These are phyloP conservation scores for Moringa oleifera DNA, from an alignment of 345 rosid genomes.

Conservation along the genomic window DNA sequence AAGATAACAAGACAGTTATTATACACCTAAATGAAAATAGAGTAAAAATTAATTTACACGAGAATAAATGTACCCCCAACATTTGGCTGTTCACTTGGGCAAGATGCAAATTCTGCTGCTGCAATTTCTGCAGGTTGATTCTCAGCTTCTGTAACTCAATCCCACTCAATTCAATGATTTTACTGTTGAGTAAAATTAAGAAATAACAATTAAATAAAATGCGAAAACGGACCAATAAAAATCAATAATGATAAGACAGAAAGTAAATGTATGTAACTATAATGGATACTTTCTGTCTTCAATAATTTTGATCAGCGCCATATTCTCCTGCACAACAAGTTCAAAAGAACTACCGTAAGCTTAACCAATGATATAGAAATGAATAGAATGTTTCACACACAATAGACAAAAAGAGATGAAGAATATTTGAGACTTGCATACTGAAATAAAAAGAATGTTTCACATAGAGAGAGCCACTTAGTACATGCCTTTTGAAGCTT, in stretches of 20 bases:
- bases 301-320: conserved; percentile 39
- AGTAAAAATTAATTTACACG: conserved; percentile 8
- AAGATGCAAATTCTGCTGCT: conserved; percentile 59
- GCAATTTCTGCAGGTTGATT: conserved; percentile 46
- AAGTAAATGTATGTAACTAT: conserved; percentile 2
- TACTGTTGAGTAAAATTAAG: conserved; percentile 29
- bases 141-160: conserved; percentile 50
- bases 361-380: background rate
- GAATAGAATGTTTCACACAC: background rate
- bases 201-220: conserved; percentile 3
- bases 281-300: conserved; percentile 48
- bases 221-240: conserved; percentile 6
- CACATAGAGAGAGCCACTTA: background rate
- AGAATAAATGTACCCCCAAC: conserved; percentile 41
- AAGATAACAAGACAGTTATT: background rate
- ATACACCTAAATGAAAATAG: conserved; percentile 1
- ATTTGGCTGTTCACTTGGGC: conserved; percentile 57
- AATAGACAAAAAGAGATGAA: background rate
- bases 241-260: background rate
- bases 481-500: conserved; percentile 42
- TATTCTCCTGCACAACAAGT: conserved; percentile 46
- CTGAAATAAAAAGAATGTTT: background rate
- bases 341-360: conserved; percentile 14
- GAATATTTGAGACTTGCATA: no score
- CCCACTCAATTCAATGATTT: conserved; percentile 47